Percentiles rank a stretch among this genome's conserved stretches.
Evolutionary conservation across 164 flowering plant genomes (phyloP).

Genomic region (Nymphaea colorata): DNA sequence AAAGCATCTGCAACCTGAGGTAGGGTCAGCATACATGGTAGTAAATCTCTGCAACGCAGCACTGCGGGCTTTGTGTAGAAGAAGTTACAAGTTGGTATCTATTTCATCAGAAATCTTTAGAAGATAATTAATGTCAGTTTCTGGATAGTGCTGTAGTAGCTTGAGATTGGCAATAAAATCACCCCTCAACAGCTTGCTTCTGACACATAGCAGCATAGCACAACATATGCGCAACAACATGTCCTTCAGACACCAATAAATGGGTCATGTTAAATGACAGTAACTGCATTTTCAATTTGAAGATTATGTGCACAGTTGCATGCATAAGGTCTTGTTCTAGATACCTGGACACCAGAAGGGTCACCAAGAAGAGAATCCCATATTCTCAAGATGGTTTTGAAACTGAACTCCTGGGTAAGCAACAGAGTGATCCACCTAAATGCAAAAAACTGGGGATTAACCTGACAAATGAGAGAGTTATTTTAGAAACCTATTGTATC

Average conservation of each 20-base stretch:
- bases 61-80: too few relatives aligned
- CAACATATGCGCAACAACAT: constrained; percentile 62
- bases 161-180: constrained; percentile 52
- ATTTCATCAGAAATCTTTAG: constrained; percentile 40
- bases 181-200: constrained; percentile 36
- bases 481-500: too few relatives aligned
- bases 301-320: not conserved
- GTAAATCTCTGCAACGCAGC: too few relatives aligned
- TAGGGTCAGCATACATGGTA: too few relatives aligned
- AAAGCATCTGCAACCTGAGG: too few relatives aligned
- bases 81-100: too few relatives aligned
- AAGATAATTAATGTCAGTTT: constrained; percentile 40
- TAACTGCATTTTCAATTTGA: not conserved
- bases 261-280: not conserved
- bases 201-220: constrained; percentile 54
- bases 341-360: constrained; percentile 59
- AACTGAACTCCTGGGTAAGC: constrained; percentile 56
- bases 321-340: not conserved
- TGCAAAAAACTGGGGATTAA: constrained; percentile 58
- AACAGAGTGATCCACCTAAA: constrained; percentile 74
- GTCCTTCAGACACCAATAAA: constrained; percentile 26
- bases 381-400: constrained; percentile 43
- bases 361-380: constrained; percentile 65
- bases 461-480: constrained; percentile 24
- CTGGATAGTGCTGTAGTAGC: constrained; percentile 61